Base-by-base conservation (phyloP, 139 green algal genomes). In the Chlorella vulgaris region DNA sequence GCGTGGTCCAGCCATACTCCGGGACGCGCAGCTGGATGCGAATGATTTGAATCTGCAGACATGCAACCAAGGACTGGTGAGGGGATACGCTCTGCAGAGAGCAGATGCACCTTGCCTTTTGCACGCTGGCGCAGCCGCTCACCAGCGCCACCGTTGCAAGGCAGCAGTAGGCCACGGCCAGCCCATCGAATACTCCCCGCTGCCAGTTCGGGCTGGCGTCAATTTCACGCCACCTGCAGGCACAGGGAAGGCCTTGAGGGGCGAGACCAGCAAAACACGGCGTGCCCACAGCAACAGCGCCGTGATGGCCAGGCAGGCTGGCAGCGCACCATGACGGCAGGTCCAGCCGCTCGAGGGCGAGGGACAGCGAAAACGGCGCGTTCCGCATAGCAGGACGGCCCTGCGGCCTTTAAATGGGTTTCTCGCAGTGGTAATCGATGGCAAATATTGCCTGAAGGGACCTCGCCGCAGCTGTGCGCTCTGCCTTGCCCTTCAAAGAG, bases 1-100 rank as follows among this genome's bases (percentile, higher is more conserved):
- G 97, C 19, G 97, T 99, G 19, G 97, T 99, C 96, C 96, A 99
- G 19, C 97, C 97, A 80, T 97, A 98, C 86, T 99, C 94, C 10
- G 97, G 96, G 36, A 99, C 93, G 4, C 97, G 88, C 62, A 90
- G 69, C 81, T 99, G 96, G 31, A 99, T 98, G 26, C 94, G 85
- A 0, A 95, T 78, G 3, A 97, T 88, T 82, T 97, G 94, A 0
- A 97, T 83, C 86, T 96, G 87, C 66, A 78, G 31, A n/a, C 47
- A 33, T 18, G 33, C n/a, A 22, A 38, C 78, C 2, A 18, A 0
- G 38, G 28, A 19, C 2, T 47, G 43, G 50, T 53, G 61, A n/a
- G 18, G 31, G 7, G 19, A 35, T 29, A 61, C 29, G 18, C 1
- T 3, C 1, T 51, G 10, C 3, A 76, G 21, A 39, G 66, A 29